Evolutionary conservation across 1,139 yeast genomes (phyloP).

Genomic region (Candida glucosophila): DNA sequence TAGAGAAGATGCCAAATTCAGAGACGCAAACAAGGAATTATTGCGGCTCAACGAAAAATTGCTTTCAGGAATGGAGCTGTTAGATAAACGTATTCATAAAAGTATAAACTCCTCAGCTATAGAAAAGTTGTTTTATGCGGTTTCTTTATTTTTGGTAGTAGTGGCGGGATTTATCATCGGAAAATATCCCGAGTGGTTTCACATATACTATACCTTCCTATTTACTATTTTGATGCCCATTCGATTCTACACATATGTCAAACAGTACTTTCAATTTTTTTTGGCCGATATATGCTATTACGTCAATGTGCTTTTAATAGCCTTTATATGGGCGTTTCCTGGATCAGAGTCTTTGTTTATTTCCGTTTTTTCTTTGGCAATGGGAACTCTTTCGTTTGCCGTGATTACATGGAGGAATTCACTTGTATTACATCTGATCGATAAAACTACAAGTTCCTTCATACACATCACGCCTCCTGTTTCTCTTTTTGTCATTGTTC

Average conservation of each 20-base stretch:
- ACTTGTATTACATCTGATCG: conserved; percentile 82
- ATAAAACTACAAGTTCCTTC: conserved; percentile 83
- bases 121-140: conserved; percentile 76
- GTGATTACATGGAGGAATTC: conserved; percentile 96
- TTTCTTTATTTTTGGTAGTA: conserved; percentile 62
- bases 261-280: conserved; percentile 72
- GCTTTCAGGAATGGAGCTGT: conserved; percentile 36
- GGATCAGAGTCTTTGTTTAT: conserved; percentile 62
- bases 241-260: conserved; percentile 74
- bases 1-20: conserved; percentile 7
- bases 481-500: conserved; percentile 80
- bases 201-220: conserved; percentile 60
- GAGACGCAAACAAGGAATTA: conserved; percentile 16
- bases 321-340: conserved; percentile 81
- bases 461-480: conserved; percentile 90
- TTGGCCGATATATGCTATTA: conserved; percentile 92
- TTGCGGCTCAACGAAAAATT: conserved; percentile 25
- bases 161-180: conserved; percentile 74
- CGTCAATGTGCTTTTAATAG: conserved; percentile 62
- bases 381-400: conserved; percentile 89
- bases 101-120: conserved; percentile 51
- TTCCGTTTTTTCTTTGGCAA: conserved; percentile 76
- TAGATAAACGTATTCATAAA: conserved; percentile 49
- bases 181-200: conserved; percentile 67
- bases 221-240: conserved; percentile 70